Conservation (phyloP, 352 stramenopile species). For the Albugo candida region DNA sequence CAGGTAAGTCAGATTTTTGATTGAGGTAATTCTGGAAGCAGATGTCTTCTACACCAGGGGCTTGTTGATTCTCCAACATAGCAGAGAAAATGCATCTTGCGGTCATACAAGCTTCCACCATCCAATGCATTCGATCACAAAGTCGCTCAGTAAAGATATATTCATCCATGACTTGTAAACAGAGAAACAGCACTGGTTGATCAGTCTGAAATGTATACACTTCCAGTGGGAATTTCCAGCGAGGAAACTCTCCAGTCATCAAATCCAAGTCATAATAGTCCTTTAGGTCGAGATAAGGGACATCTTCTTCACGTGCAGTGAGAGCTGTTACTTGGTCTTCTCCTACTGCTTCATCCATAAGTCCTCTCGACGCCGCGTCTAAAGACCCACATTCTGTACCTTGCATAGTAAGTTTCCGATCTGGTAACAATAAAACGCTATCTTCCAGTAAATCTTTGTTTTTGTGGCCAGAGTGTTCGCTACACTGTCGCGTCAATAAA, state of each 20-base stretch:
- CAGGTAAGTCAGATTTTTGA: conserved; percentile 14
- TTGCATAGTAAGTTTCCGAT: no score
- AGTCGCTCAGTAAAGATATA: conserved; percentile 26
- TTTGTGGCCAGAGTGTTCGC: neutral
- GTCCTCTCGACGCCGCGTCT: no score
- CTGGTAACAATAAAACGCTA: no score
- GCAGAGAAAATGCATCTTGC: conserved; percentile 24
- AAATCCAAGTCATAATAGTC: conserved; percentile 56
- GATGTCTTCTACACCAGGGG: conserved; percentile 14
- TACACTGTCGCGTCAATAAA: neutral
- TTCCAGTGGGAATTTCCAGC: conserved; percentile 23
- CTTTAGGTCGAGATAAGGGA: conserved; percentile 15
- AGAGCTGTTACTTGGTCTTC: conserved; percentile 4
- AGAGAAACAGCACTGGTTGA: conserved; percentile 53
- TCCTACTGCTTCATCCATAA: neutral
- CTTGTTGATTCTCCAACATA: no score
- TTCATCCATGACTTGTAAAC: conserved; percentile 48
- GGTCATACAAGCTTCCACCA: conserved; percentile 25
- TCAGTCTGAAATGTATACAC: conserved; percentile 14
- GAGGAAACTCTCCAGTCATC: conserved; percentile 41
- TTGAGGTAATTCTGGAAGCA: conserved; percentile 16
- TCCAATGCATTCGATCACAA: conserved; percentile 14
- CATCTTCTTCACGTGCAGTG: no score
- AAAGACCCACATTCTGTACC: no score
- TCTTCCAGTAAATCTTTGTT: no score